Conservation (phyloP, 2,329 filamentous ascomycete species). For the Beauveria pseudobassiana region DNA sequence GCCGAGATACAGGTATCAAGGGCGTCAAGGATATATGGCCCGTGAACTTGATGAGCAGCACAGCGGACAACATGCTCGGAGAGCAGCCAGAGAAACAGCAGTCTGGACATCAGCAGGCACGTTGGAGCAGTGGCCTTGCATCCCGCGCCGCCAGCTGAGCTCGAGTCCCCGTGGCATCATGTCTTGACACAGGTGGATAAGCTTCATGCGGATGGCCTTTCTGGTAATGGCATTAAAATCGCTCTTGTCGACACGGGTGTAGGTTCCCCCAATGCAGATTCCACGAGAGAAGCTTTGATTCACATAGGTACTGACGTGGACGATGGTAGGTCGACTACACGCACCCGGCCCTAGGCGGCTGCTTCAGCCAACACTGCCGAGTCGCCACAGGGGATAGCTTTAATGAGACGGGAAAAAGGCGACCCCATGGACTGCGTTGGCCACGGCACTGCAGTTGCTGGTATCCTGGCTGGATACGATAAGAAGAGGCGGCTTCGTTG, state of each 20-base stretch:
- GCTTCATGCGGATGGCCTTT: background rate
- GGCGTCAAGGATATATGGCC: background rate
- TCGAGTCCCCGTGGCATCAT: background rate
- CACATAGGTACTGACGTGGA: too few relatives aligned
- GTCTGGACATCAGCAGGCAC: background rate
- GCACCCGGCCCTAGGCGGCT: background rate
- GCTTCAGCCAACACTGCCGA: background rate
- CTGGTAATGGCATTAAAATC: background rate
- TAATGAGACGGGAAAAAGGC: background rate
- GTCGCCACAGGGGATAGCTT: background rate
- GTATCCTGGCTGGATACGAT: background rate
- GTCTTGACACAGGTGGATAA: background rate
- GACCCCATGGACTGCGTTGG: background rate
- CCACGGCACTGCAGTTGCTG: background rate
- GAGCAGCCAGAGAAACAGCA: background rate
- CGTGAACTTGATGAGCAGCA: background rate
- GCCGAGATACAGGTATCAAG: background rate
- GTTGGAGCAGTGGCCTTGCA: background rate
- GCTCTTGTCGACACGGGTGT: background rate
- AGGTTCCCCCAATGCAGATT: background rate
- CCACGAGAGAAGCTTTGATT: background rate
- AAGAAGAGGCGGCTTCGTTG: background rate
- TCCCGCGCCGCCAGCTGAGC: background rate
- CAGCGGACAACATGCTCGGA: background rate
- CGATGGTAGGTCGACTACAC: background rate